A percentile compares a stretch with the other conserved stretches of the same genome.
phyloP scores from a whole-genome alignment of 345 rosid species.

The Balakata baccata region DNA sequence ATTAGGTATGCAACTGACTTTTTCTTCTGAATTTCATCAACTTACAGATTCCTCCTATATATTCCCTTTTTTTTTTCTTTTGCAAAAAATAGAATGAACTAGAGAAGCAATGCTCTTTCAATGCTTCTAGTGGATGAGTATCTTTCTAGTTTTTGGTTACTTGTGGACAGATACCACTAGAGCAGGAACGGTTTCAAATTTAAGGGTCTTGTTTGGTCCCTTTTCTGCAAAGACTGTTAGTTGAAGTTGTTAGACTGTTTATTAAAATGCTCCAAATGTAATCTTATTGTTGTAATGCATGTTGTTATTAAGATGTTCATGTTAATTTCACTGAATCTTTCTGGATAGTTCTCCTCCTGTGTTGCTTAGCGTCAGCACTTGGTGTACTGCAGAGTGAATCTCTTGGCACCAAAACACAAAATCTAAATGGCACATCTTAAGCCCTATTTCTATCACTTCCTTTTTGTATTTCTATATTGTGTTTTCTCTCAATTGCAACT shows the following conservation, averaged over 20 bases:
- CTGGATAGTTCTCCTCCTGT: not conserved
- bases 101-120: not conserved
- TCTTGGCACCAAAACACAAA: not conserved
- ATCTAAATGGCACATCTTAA: not conserved
- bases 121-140: not conserved
- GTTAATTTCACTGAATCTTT: not conserved
- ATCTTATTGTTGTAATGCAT: not conserved
- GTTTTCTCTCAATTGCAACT: not conserved
- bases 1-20: conserved; percentile 50
- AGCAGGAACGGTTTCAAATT: not conserved
- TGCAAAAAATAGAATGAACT: not conserved
- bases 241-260: not conserved
- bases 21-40: not conserved
- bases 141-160: not conserved
- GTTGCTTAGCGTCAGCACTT: not conserved
- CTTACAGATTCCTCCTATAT: not conserved
- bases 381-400: no score
- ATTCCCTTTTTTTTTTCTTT: not conserved
- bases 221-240: not conserved
- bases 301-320: not conserved
- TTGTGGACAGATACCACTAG: not conserved
- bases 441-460: not conserved
- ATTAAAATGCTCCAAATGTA: not conserved
- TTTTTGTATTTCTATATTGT: not conserved
- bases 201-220: not conserved